Evolutionary conservation across 2,329 filamentous ascomycete genomes (phyloP).

Genomic region (Colletotrichum orchidophilum): DNA sequence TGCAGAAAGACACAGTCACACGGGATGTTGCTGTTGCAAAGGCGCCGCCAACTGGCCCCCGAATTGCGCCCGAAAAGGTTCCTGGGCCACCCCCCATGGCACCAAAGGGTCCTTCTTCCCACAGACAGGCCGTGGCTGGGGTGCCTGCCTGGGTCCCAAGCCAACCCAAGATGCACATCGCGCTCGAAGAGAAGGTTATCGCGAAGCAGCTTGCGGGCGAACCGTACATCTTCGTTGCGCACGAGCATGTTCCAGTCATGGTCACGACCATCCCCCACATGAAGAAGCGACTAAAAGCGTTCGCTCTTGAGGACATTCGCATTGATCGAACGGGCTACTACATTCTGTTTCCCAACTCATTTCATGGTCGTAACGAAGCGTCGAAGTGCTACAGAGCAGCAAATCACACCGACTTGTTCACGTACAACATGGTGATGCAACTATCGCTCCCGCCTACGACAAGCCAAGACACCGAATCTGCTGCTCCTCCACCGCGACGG

Average conservation of each 20-base stretch:
- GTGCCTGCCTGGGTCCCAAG: slow-evolving; percentile 48
- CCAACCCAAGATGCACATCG: slow-evolving; percentile 58
- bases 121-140: slow-evolving; percentile 47
- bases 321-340: slow-evolving; percentile 90
- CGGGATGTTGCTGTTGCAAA: slow-evolving; percentile 44
- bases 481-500: slow-evolving; percentile 39
- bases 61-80: slow-evolving; percentile 50
- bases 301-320: slow-evolving; percentile 81
- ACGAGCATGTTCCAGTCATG: slow-evolving; percentile 86
- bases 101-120: slow-evolving; percentile 82
- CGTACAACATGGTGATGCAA: slow-evolving; percentile 91
- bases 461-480: slow-evolving; percentile 18
- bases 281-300: slow-evolving; percentile 87
- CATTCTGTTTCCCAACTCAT: slow-evolving; percentile 85
- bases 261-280: slow-evolving; percentile 87
- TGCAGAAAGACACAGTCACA: slow-evolving; percentile 70
- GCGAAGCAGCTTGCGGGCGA: slow-evolving; percentile 76
- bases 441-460: slow-evolving; percentile 57
- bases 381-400: slow-evolving; percentile 82
- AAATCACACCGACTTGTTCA: slow-evolving; percentile 87
- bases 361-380: slow-evolving; percentile 80
- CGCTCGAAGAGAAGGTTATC: slow-evolving; percentile 74
- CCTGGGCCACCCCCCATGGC: slow-evolving; percentile 81
- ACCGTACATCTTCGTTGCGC: slow-evolving; percentile 92
- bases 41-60: slow-evolving; percentile 48